Percentiles rank a stretch among this genome's conserved stretches.
Conservation (phyloP, 1,139 yeast genomes). For the Geotrichum australiense region DNA sequence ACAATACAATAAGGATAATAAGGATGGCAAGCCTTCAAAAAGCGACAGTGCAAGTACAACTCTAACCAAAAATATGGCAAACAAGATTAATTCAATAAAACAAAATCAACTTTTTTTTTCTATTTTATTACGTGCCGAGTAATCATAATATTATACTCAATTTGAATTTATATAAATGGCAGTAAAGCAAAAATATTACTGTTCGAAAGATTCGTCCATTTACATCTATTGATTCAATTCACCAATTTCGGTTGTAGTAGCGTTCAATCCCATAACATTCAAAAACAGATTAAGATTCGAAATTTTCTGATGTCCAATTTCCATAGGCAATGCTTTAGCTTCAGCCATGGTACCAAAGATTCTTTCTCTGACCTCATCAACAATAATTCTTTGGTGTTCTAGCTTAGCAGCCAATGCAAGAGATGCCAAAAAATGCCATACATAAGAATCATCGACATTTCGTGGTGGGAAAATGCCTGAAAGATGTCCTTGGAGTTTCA, state of each 20-base stretch:
- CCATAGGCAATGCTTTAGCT: conserved; percentile 60
- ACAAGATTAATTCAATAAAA: neutral
- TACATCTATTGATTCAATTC: conserved; percentile 25
- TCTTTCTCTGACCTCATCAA: conserved; percentile 90
- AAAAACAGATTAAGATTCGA: conserved; percentile 84
- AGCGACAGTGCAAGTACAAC: too few species aligned
- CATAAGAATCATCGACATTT: conserved; percentile 70
- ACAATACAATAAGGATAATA: too few species aligned
- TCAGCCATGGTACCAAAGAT: conserved; percentile 83
- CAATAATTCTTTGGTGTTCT: conserved; percentile 89
- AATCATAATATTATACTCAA: neutral
- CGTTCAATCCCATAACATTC: conserved; percentile 94
- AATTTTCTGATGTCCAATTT: conserved; percentile 53
- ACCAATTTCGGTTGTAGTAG: conserved; percentile 45
- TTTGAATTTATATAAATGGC: neutral
- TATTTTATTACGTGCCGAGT: neutral
- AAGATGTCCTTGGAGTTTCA: conserved; percentile 71
- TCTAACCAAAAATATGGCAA: too few species aligned
- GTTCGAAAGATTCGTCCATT: neutral
- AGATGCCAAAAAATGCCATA: conserved; percentile 96
- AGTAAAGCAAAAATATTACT: neutral
- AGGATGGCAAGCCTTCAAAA: too few species aligned
- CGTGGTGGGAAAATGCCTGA: conserved; percentile 76
- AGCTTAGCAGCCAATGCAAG: conserved; percentile 87
- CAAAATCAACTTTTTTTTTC: too few species aligned